Percentiles rank a stretch among this genome's conserved stretches.
phyloP scores from a whole-genome alignment of 345 rosid species.

The Draba incana region DNA sequence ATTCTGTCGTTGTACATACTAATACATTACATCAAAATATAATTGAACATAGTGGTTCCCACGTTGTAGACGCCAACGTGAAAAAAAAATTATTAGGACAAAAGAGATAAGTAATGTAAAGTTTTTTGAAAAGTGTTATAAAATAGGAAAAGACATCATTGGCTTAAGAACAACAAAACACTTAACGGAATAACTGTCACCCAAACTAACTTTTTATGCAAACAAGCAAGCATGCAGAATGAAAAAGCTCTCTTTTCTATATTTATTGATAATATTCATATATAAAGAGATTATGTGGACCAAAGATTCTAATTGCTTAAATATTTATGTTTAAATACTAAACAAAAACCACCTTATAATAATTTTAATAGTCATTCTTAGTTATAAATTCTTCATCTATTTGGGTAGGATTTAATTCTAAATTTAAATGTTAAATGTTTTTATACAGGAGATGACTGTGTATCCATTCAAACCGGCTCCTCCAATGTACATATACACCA shows the following conservation, averaged over 20 bases:
- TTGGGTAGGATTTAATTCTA: neutral
- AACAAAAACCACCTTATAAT: neutral
- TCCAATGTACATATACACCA: slow-evolving; percentile 75
- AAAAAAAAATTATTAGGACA: neutral
- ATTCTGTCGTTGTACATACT: neutral
- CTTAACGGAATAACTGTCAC: slow-evolving; percentile 43
- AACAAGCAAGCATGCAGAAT: slow-evolving; percentile 41
- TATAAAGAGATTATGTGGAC: slow-evolving; percentile 16
- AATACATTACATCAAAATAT: neutral
- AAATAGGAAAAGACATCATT: slow-evolving; percentile 29
- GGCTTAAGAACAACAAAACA: slow-evolving; percentile 12
- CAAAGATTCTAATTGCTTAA: neutral
- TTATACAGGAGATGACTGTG: slow-evolving; percentile 81
- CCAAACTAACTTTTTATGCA: slow-evolving; percentile 39
- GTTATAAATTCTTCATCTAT: neutral
- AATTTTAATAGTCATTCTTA: neutral
- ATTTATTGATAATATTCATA: slow-evolving; percentile 6
- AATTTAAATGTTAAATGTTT: neutral
- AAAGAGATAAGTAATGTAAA: slow-evolving; percentile 21
- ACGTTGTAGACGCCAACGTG: slow-evolving; percentile 44
- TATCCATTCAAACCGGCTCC: slow-evolving; percentile 90
- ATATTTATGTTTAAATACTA: neutral
- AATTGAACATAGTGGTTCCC: slow-evolving; percentile 49
- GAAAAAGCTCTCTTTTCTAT: slow-evolving; percentile 25
- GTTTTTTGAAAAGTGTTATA: slow-evolving; percentile 1